Evolutionary conservation across 106 monocot species (phyloP), one percentile per base, ranked within the genome.

Genomic region (Platanthera guangdongensis): DNA sequence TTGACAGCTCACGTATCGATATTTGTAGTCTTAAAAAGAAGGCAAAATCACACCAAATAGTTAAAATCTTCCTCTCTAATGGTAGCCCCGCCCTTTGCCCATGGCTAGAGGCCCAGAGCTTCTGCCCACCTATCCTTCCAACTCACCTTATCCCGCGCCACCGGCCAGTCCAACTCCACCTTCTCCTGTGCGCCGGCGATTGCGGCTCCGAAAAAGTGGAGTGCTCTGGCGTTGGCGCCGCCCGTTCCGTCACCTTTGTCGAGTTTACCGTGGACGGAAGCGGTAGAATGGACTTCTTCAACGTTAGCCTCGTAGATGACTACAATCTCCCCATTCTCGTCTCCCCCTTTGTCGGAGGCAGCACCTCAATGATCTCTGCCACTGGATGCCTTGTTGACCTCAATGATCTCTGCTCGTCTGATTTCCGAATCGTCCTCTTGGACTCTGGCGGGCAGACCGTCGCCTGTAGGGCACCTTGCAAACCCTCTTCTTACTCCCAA

Each of bases 381-480:
- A 90, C 93, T 8, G 94, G 88, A 15, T 94, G 90, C 80, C 49
- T 84, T 14, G 88, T 79, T 10, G 88, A 94, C 74, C 81, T 90
- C n/a, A 94, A 90, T 80, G 85, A 86, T 22, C 19, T 71, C 21
- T 96, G 96, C 81, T 93, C 96, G 57, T 69, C 85, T 7, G 91
- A 93, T 21, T 82, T 95, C 39, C 87, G 79, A 79, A 88, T 90
- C 45, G 13, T 64, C 49, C 15, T 55, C 30, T 4, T 76, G 39
- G 69, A 70, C 8, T 45, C 47, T 22, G 67, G 81, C 13, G 84
- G 75, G 28, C 67, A 70, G 49, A 75, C 28, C 55, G 85, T 90
- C 63, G 96, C 96, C 22, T 96, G 96, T 77, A 65, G 54, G 78
- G 80, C 80, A 93, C 96, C 0, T n/a, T 96, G 96, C 82, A 82